Evolutionary conservation across 2,329 filamentous ascomycete species (phyloP).

Genomic region (Teratosphaeria destructans): DNA sequence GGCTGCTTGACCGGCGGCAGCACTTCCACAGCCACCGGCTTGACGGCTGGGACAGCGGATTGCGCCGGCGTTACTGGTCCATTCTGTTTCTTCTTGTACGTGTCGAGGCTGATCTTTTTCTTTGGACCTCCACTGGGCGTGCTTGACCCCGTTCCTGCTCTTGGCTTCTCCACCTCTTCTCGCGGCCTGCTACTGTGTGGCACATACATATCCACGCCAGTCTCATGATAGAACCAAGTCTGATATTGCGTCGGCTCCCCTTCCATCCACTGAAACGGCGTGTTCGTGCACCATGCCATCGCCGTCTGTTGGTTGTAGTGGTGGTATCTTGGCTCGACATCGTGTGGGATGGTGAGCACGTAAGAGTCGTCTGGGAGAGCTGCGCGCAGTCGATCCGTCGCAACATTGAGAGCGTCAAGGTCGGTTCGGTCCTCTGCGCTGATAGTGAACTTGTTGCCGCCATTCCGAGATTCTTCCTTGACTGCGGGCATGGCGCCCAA

Average conservation of each 20-base stretch:
- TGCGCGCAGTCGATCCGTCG: constrained; percentile 34
- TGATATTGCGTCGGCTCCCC: constrained; percentile 49
- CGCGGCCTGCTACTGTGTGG: constrained; percentile 18
- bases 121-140: constrained; percentile 37
- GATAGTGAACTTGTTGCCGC: neutral
- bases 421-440: constrained; percentile 23
- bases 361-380: constrained; percentile 35
- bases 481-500: neutral
- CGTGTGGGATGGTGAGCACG: constrained; percentile 37
- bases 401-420: constrained; percentile 29
- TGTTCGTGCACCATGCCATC: constrained; percentile 35
- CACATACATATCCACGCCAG: constrained; percentile 28
- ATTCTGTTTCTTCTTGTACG: constrained; percentile 49
- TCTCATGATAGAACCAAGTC: constrained; percentile 50
- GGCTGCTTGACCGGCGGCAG: constrained; percentile 13
- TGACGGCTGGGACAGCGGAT: constrained; percentile 14
- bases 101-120: constrained; percentile 53
- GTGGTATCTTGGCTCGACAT: constrained; percentile 30
- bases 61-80: constrained; percentile 23
- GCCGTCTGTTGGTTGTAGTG: constrained; percentile 31
- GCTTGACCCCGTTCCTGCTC: constrained; percentile 27
- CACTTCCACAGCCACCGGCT: constrained; percentile 8
- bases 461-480: neutral
- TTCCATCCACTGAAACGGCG: constrained; percentile 46
- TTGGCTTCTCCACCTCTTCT: constrained; percentile 19